Base-by-base conservation (phyloP, 345 rosid species). In the Gossypium turneri region DNA sequence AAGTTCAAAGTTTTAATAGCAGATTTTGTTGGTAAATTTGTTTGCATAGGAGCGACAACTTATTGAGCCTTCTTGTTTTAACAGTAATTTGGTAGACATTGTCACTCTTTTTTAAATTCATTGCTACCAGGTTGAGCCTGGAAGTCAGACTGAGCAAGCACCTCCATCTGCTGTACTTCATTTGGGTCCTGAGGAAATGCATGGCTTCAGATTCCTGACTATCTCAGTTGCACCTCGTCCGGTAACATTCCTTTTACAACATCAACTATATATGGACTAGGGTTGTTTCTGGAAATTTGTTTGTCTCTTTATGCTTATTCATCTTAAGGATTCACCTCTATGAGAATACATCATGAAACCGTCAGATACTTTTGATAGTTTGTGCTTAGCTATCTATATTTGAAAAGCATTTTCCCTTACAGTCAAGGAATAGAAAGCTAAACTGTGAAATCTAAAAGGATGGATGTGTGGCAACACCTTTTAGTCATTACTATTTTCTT, bases 121-220 rank as follows among this genome's bases (percentile, higher is more conserved):
- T 64, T 77, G 55, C 71, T 80, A 50, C 77, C 84, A 95, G 99
- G 80, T 89, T 27, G 98, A 95, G 85, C 99, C 99, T 65, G 99
- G 99, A 59, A 90, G 98, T 86, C 97, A 95, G 84, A 95, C 99
- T 8, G 99, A 95, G 87, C 99, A 95, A 86, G 91, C 96, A 12
- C 96, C 99, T 84, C 99, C 99, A 75, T 91, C 99, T 80, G 89
- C 93, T 63, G 85, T 93, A 62, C 84, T 95, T 84, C 67, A 70
- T 79, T 86, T 95, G 81, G 85, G 81, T 73, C 98, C 97, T 20
- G 87, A 90, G 74, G 96, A 93, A 76, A 84, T 91, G 97, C 84
- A 0, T 51, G 94, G 97, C 66, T 93, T 90, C 86, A 87, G 91
- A 84, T 95, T 93, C 82, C 81, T 93, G 83, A 93, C 98, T n/a